Percentiles rank a stretch among this genome's conserved stretches.
Conservation (phyloP, 345 rosid genomes). For the Brassica carinata region DNA sequence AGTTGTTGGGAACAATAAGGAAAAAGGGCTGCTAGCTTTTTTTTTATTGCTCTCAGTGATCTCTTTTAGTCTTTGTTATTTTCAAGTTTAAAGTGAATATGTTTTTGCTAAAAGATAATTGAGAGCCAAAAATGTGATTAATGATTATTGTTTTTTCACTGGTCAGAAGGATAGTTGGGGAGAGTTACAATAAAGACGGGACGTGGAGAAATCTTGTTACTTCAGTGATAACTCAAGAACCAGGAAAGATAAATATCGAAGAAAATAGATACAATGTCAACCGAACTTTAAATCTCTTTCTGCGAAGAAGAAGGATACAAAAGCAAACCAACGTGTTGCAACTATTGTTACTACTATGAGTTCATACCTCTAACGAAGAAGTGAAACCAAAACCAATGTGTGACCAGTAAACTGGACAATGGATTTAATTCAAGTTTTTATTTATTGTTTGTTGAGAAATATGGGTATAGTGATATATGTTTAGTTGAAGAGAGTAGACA, state of each 20-base stretch:
- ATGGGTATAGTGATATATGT: conserved; percentile 23
- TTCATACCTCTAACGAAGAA: conserved; percentile 60
- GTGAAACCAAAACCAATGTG: conserved; percentile 52
- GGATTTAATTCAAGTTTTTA: conserved; percentile 6
- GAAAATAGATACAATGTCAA: conserved; percentile 14
- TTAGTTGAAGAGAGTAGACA: neutral
- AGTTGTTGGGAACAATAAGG: conserved; percentile 23
- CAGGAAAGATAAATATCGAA: conserved; percentile 3
- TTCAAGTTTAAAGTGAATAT: conserved; percentile 4
- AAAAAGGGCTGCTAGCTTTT: too few species aligned
- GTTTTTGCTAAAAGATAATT: conserved; percentile 17
- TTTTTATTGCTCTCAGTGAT: too few species aligned
- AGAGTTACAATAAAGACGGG: conserved; percentile 21
- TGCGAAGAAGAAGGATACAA: conserved; percentile 33
- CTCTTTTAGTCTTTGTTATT: too few species aligned
- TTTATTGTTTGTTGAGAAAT: conserved; percentile 30
- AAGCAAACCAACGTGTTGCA: conserved; percentile 35
- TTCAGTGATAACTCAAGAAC: conserved; percentile 15
- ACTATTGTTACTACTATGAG: conserved; percentile 54
- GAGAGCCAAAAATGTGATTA: neutral
- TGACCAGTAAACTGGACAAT: conserved; percentile 29
- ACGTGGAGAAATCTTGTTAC: conserved; percentile 30
- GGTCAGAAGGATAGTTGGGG: conserved; percentile 7
- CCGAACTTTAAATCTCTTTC: conserved; percentile 56
- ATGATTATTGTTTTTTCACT: neutral